These are phyloP conservation scores for Taphrina pruni DNA, from an alignment of 1,139 yeast species.

Conservation along the genomic window DNA sequence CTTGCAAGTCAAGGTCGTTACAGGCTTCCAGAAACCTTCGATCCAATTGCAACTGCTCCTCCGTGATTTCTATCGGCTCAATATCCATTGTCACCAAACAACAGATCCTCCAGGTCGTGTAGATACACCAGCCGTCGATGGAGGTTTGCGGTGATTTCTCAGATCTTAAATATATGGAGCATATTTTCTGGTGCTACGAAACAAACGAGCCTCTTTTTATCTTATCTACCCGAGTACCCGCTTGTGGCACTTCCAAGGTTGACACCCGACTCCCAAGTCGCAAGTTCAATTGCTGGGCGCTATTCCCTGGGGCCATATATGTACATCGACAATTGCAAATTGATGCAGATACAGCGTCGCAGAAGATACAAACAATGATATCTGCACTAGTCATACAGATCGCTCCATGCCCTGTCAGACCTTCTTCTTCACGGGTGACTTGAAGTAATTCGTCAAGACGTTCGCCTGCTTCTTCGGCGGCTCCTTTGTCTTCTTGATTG, in stretches of 20 bases:
- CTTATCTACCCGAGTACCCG: constrained; percentile 18
- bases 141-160: too few species aligned
- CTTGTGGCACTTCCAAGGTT: background rate
- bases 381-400: background rate
- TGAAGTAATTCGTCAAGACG: constrained; percentile 35
- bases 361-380: too few species aligned
- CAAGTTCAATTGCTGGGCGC: too few species aligned
- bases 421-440: constrained; percentile 21
- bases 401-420: constrained; percentile 11
- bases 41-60: constrained; percentile 35
- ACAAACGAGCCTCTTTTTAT: background rate
- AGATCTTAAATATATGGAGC: background rate
- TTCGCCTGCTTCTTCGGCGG: constrained; percentile 27
- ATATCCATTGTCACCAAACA: constrained; percentile 8
- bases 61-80: constrained; percentile 16
- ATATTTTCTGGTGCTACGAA: constrained; percentile 8
- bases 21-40: constrained; percentile 33
- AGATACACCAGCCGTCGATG: too few species aligned
- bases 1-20: constrained; percentile 21
- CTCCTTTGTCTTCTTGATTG: constrained; percentile 24
- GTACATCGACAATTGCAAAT: background rate
- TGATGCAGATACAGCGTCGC: too few species aligned
- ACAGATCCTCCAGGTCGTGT: too few species aligned
- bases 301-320: background rate
- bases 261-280: background rate